Evolutionary conservation across 2,329 filamentous ascomycete species (phyloP).

Genomic region (Mycogone perniciosa): DNA sequence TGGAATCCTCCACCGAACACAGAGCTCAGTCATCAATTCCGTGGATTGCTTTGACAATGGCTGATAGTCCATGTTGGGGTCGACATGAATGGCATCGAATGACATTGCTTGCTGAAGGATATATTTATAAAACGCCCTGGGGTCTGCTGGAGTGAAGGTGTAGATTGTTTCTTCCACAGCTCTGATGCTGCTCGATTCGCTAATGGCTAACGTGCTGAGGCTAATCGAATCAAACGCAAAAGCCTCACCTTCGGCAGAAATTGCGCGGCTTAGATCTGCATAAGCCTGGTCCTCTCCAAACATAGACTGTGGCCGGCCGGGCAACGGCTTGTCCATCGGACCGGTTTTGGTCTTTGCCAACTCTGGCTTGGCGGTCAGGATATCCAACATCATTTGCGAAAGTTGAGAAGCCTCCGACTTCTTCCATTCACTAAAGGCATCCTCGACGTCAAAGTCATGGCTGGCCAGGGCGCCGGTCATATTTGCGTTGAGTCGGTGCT

Average conservation of each 20-base stretch:
- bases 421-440: slow-evolving; percentile 85
- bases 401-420: slow-evolving; percentile 81
- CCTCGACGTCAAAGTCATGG: slow-evolving; percentile 85
- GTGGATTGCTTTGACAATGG: slow-evolving; percentile 70
- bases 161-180: slow-evolving; percentile 62
- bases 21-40: slow-evolving; percentile 79
- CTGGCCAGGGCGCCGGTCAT: slow-evolving; percentile 69
- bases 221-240: slow-evolving; percentile 59
- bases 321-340: slow-evolving; percentile 51
- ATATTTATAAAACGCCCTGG: slow-evolving; percentile 75
- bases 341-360: slow-evolving; percentile 69
- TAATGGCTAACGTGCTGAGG: slow-evolving; percentile 59
- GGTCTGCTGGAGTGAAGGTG: slow-evolving; percentile 82
- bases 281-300: slow-evolving; percentile 45
- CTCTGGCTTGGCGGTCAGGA: slow-evolving; percentile 79
- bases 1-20: slow-evolving; percentile 82
- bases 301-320: slow-evolving; percentile 40
- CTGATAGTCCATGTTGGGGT: slow-evolving; percentile 41
- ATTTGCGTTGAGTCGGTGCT: slow-evolving; percentile 77
- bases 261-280: slow-evolving; percentile 45
- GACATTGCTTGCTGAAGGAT: slow-evolving; percentile 72
- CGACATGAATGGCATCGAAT: slow-evolving; percentile 53
- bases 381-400: slow-evolving; percentile 87
- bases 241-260: slow-evolving; percentile 41
- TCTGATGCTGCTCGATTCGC: slow-evolving; percentile 45